Percentiles rank a stretch among this genome's conserved stretches.
Evolutionary conservation across 441 rosid genomes (phyloP).

Genomic region (Gossypium schwendimanii): DNA sequence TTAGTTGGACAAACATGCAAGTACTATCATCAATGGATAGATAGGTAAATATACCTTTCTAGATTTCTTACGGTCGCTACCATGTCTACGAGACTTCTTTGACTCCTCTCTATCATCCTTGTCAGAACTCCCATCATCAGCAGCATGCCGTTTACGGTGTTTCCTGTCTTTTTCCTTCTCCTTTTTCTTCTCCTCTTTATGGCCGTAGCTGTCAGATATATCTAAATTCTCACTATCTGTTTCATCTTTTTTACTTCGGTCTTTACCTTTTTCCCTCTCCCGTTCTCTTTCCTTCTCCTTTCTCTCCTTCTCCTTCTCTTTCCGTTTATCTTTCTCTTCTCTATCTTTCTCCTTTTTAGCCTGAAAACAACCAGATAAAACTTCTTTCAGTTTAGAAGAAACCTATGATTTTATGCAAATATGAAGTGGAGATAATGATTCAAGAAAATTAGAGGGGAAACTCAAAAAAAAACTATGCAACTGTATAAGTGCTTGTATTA

Average conservation of each 20-base stretch:
- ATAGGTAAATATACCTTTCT: constrained; percentile 52
- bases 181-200: constrained; percentile 68
- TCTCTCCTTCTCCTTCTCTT: constrained; percentile 64
- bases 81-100: constrained; percentile 73
- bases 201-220: constrained; percentile 42
- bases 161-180: constrained; percentile 86
- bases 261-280: constrained; percentile 63
- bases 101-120: constrained; percentile 78
- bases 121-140: constrained; percentile 75
- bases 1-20: background rate
- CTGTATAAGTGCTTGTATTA: background rate
- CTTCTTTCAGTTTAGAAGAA: background rate
- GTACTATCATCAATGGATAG: background rate
- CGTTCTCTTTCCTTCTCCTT: constrained; percentile 64
- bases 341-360: constrained; percentile 60
- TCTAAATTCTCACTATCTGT: constrained; percentile 76
- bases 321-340: constrained; percentile 45
- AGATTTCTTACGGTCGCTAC: constrained; percentile 81
- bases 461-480: background rate
- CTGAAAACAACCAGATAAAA: constrained; percentile 27
- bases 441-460: background rate
- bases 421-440: background rate
- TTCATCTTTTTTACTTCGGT: constrained; percentile 67
- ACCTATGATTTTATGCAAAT: background rate
- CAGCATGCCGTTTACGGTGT: constrained; percentile 69